These are phyloP conservation scores for Nothophoma quercina DNA, from an alignment of 2,329 filamentous ascomycete species.

Conservation along the genomic window DNA sequence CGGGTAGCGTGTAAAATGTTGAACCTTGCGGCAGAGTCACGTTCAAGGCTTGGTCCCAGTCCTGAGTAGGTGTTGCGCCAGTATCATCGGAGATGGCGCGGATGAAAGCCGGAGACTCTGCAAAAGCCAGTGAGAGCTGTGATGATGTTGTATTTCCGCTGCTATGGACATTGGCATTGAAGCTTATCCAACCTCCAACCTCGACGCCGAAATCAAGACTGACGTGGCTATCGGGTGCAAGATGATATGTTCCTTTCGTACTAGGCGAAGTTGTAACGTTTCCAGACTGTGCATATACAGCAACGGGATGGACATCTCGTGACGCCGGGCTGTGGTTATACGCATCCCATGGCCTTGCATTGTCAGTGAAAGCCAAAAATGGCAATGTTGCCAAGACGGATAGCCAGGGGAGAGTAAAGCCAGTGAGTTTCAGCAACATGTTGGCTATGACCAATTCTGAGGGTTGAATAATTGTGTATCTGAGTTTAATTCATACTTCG, in stretches of 20 bases:
- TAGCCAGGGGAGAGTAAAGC: not conserved
- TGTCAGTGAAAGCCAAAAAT: not conserved
- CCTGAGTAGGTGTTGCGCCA: constrained; percentile 17
- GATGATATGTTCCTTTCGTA: constrained; percentile 13
- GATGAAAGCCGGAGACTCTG: constrained; percentile 24
- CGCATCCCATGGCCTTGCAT: constrained; percentile 15
- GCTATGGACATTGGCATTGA: constrained; percentile 1
- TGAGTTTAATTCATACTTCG: not conserved
- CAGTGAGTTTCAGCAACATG: no score
- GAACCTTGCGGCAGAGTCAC: constrained; percentile 8
- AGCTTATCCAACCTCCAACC: constrained; percentile 24
- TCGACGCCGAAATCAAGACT: constrained; percentile 25
- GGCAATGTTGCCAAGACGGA: not conserved
- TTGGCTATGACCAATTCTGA: not conserved
- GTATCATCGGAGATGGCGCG: constrained; percentile 26
- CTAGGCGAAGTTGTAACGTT: constrained; percentile 15
- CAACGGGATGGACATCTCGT: constrained; percentile 14
- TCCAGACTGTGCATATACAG: constrained; percentile 15
- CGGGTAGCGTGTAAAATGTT: constrained; percentile 14
- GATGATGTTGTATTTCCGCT: constrained; percentile 5
- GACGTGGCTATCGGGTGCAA: constrained; percentile 9
- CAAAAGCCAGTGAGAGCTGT: constrained; percentile 23
- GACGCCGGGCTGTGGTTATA: constrained; percentile 21
- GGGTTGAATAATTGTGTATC: not conserved
- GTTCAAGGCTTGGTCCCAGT: constrained; percentile 23